Percentiles rank a stretch among this genome's conserved stretches.
These are phyloP conservation scores for Mortierella sp. DNA, from an alignment of 371 early-diverging fungal genomes.

Conservation along the genomic window DNA sequence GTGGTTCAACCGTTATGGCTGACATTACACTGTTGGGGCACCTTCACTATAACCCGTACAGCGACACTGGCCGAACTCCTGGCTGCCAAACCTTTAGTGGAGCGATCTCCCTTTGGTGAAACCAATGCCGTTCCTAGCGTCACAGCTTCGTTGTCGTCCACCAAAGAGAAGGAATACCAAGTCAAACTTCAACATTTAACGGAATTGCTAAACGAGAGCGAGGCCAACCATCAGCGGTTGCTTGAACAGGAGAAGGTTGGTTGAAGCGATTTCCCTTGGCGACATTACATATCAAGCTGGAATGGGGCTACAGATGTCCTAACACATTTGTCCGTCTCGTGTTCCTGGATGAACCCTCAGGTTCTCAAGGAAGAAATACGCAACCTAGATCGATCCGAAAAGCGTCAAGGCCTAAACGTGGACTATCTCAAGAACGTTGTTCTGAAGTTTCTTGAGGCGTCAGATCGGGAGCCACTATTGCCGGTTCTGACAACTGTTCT, in stretches of 20 bases:
- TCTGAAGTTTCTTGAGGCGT: slow-evolving; percentile 65
- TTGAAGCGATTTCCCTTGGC: not conserved
- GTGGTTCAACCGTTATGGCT: not conserved
- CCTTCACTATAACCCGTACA: too few species aligned
- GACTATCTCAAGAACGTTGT: slow-evolving; percentile 75
- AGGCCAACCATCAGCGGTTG: slow-evolving; percentile 62
- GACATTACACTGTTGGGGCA: too few species aligned
- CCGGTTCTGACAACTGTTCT: slow-evolving; percentile 47
- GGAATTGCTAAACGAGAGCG: slow-evolving; percentile 70
- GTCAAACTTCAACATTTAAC: slow-evolving; percentile 62
- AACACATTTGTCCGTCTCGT: not conserved
- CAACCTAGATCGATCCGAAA: slow-evolving; percentile 68
- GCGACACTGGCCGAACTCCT: slow-evolving; percentile 54
- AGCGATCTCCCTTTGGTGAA: slow-evolving; percentile 38
- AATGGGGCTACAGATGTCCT: too few species aligned
- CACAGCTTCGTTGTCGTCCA: slow-evolving; percentile 11
- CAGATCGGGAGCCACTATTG: slow-evolving; percentile 61
- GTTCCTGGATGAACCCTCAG: slow-evolving; percentile 15
- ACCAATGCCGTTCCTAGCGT: slow-evolving; percentile 16
- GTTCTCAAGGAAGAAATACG: slow-evolving; percentile 60
- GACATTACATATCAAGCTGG: not conserved
- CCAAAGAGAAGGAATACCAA: slow-evolving; percentile 54
- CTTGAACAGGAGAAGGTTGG: slow-evolving; percentile 68
- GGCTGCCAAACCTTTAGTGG: slow-evolving; percentile 43
- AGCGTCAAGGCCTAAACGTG: slow-evolving; percentile 68